Evolutionary conservation across 768 basidiomycete species (phyloP), one percentile per base, ranked within the genome.

Genomic region (Suillus tomentosus): DNA sequence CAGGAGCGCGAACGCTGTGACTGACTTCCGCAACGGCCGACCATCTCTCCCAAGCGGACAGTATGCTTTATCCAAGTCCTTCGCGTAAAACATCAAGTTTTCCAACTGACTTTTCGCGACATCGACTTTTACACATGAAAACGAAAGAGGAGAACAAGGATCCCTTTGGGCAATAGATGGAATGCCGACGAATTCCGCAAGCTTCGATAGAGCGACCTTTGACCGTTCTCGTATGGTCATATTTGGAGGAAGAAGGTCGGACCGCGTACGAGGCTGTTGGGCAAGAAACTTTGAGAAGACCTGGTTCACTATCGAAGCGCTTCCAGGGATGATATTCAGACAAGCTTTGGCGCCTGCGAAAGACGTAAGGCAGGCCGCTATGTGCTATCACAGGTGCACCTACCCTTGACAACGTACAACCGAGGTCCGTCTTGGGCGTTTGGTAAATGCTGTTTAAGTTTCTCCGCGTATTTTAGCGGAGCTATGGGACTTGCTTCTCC

Each of bases 371-470:
- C 66, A 40, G 31, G 34, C 40, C 17, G 54, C 40, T 13, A 61
- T 40, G 31, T 22, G 61, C 51, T 43, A 51, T 43, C 42, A 48
- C 37, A n/a, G 24, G 60, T 27, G 56, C 36, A 57, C 73, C 9
- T 45, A 89, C 90, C 88, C 82, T 84, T 88, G 48, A 92, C 82
- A 27, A 81, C 78, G 65, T 85, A 89, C 2, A 90, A 66, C 7
- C 82, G 72, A 50, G 85, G 80, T 57, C 84, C 85, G 8, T 74
- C 76, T 17, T 72, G 66, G 3, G 81, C 84, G 58, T 84, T 83
- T 10, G 76, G 77, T 34, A 90, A 77, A 31, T 83, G 76, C 3
- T 82, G 74, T 50, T 78, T 77, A 19, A 90, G 74, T 43, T 76
- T 72, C 66, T 91, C 84, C 7, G 89, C 89, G 63, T 85, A 81